These are phyloP conservation scores for Geoglossum glabrum DNA, from an alignment of 495 filamentous ascomycete species.

Conservation along the genomic window DNA sequence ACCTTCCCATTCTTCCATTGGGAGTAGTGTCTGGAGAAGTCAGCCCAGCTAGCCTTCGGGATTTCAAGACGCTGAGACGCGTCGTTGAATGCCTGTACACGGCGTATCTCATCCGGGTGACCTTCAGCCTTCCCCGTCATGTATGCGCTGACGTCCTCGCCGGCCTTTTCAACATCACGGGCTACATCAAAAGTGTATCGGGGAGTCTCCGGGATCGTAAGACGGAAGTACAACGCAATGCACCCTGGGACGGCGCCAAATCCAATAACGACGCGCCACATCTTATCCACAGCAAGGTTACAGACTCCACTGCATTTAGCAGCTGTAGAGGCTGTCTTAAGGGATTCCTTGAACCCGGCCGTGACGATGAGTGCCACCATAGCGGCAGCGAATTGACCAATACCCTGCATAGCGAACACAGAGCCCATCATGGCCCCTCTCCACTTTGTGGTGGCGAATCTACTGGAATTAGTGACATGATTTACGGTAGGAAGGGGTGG, in stretches of 20 bases:
- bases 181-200: conserved; percentile 71
- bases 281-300: conserved; percentile 55
- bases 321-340: conserved; percentile 27
- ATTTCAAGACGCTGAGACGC: conserved; percentile 26
- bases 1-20: conserved; percentile 48
- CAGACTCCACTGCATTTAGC: conserved; percentile 42
- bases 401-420: conserved; percentile 69
- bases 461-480: conserved; percentile 10
- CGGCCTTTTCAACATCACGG: conserved; percentile 48
- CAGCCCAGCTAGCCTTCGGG: conserved; percentile 42
- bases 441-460: conserved; percentile 68
- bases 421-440: conserved; percentile 77
- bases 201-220: conserved; percentile 73
- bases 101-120: conserved; percentile 39
- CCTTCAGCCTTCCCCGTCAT: conserved; percentile 36
- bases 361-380: conserved; percentile 53
- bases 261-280: conserved; percentile 66
- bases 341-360: conserved; percentile 49
- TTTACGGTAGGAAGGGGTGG: conserved; percentile 7
- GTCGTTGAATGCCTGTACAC: conserved; percentile 27
- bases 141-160: conserved; percentile 44
- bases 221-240: conserved; percentile 62
- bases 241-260: conserved; percentile 61
- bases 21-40: conserved; percentile 43
- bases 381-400: conserved; percentile 54